Evolutionary conservation across 1,284 basidiomycete genomes (phyloP).

Genomic region (Naganishia sp.): DNA sequence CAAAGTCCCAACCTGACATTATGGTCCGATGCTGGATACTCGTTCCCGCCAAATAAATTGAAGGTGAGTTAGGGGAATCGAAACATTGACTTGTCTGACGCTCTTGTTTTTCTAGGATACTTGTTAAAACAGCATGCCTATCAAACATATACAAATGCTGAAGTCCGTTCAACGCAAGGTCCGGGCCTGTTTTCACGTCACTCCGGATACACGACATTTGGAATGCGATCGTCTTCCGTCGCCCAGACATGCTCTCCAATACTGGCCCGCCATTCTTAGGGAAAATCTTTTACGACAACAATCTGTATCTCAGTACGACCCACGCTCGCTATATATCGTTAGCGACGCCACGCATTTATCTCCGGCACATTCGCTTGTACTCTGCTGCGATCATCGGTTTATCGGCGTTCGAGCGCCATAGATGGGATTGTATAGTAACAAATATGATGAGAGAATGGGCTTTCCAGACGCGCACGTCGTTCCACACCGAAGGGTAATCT

Average conservation of each 20-base stretch:
- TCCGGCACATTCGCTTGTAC: slow-evolving; percentile 6
- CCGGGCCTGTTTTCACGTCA: too few species aligned
- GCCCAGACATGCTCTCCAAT: neutral
- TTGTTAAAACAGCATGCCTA: slow-evolving; percentile 1
- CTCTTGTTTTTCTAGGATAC: neutral
- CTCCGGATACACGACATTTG: neutral
- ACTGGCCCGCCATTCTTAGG: too few species aligned
- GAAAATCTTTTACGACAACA: slow-evolving; percentile 2
- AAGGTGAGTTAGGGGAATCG: slow-evolving; percentile 30
- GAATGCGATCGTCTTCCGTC: neutral
- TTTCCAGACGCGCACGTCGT: too few species aligned
- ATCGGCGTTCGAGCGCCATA: neutral
- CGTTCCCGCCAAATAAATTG: slow-evolving; percentile 50
- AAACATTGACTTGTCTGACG: neutral
- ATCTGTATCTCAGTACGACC: slow-evolving; percentile 23
- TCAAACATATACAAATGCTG: too few species aligned
- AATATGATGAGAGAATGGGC: neutral
- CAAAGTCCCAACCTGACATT: slow-evolving; percentile 49
- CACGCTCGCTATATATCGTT: neutral
- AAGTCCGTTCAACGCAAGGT: neutral
- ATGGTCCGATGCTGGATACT: slow-evolving; percentile 48
- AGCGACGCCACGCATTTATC: neutral
- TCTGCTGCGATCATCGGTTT: too few species aligned
- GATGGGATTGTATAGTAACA: slow-evolving; percentile 20
- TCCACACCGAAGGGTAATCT: too few species aligned